Conservation (phyloP, 1,139 yeast species). For the Arxiozyma slooffiae region DNA sequence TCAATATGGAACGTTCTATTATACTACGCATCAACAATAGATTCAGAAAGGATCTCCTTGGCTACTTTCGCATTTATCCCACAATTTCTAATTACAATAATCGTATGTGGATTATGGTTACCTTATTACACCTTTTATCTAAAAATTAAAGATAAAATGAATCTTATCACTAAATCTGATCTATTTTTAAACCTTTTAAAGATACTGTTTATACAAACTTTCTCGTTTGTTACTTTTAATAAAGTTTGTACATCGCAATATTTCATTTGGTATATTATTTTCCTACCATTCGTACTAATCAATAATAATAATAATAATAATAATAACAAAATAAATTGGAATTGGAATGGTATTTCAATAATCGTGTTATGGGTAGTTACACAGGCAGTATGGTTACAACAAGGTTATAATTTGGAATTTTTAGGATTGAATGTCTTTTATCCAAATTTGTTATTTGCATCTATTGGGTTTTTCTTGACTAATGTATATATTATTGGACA, state of each 20-base stretch:
- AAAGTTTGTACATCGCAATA: conserved; percentile 93
- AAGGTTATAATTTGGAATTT: conserved; percentile 76
- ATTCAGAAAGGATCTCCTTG: conserved; percentile 16
- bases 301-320: too few species aligned
- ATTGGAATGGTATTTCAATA: conserved; percentile 34
- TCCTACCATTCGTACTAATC: conserved; percentile 62
- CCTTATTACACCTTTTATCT: neutral
- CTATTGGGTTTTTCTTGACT: conserved; percentile 56
- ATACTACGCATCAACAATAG: conserved; percentile 49
- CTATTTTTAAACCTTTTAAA: conserved; percentile 31
- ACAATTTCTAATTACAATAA: conserved; percentile 44
- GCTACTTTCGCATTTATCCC: conserved; percentile 68
- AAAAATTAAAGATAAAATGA: neutral
- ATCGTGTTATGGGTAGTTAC: conserved; percentile 53
- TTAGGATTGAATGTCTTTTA: conserved; percentile 60
- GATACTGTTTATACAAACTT: conserved; percentile 77
- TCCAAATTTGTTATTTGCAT: conserved; percentile 49
- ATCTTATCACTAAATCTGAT: neutral
- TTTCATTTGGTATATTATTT: conserved; percentile 84
- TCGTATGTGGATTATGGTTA: conserved; percentile 8
- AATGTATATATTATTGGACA: conserved; percentile 57
- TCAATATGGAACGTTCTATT: conserved; percentile 73
- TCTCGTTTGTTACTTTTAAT: conserved; percentile 81
- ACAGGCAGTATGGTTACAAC: conserved; percentile 70
- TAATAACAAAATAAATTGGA: conserved; percentile 15